Percentiles rank a stretch among this genome's conserved stretches.
Evolutionary conservation across 257 asterid species (phyloP).

Genomic region (Voacanga thouarsii): DNA sequence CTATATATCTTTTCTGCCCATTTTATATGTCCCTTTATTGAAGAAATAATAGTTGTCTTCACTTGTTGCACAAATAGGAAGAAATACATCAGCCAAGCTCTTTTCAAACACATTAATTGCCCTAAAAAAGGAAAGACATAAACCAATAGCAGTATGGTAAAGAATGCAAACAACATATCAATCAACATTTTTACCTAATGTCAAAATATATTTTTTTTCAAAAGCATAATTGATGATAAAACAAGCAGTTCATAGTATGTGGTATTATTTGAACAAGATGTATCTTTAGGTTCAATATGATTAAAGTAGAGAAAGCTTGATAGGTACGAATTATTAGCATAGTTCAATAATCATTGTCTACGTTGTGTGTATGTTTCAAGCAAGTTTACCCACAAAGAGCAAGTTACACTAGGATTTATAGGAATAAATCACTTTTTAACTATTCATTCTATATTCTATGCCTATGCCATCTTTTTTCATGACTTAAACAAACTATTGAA

Average conservation of each 20-base stretch:
- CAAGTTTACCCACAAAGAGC: background rate
- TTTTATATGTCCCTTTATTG: constrained; percentile 77
- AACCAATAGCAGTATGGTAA: background rate
- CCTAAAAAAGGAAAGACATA: constrained; percentile 3
- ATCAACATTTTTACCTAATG: background rate
- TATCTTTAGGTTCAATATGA: background rate
- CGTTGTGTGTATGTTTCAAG: background rate
- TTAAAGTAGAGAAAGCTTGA: background rate
- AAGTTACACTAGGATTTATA: background rate
- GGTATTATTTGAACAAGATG: background rate
- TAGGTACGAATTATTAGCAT: background rate
- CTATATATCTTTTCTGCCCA: constrained; percentile 78
- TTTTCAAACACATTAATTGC: constrained; percentile 10
- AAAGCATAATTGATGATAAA: background rate
- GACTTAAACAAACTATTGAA: background rate
- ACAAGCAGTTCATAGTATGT: background rate
- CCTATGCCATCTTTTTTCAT: background rate
- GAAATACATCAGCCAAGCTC: constrained; percentile 20
- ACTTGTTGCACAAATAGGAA: constrained; percentile 40
- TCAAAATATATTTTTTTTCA: background rate
- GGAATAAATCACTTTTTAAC: background rate
- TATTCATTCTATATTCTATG: background rate
- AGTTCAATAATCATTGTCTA: background rate
- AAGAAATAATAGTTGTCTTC: constrained; percentile 75
- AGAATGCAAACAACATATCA: background rate